Evolutionary conservation across 768 basidiomycete species (phyloP), one percentile per base, ranked within the genome.

Genomic region (Porpolomopsis calyptriformis): DNA sequence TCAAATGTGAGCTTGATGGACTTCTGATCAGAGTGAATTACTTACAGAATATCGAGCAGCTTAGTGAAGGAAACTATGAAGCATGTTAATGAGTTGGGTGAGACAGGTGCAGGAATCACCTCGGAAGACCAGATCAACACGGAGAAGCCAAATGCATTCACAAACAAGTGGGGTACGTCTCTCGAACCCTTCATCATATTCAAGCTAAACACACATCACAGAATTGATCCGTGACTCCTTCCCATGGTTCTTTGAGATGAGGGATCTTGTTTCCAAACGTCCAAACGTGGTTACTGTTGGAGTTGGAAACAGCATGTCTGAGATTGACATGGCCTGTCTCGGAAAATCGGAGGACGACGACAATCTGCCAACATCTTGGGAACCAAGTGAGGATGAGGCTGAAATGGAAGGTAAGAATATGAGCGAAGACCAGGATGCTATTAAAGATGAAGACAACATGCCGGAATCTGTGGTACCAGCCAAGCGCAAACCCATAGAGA

Each of bases 31-130:
- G 18, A n/a, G 38, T 19, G 16, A 24, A 40, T 9, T 42, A 5
- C 10, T n/a, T 25, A 12, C 24, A 9, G 34, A 31, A 10, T 11
- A 14, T 14, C 11, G 10, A 19, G 16, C 16, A 47, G 46, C 16
- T 19, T 47, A 16, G 27, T 40, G n/a, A 35, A 40, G 23, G n/a
- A 40, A n/a, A 40, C 39, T 27, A 19, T 9, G 11, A 33, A 40
- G 23, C 29, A 40, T 23, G 4, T 27, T 5, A 18, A 33, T 43
- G 43, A 25, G 12, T 34, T 50, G 41, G 55, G 55, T 11, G 18
- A 50, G 39, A 53, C 55, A 11, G 55, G 55, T 12, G 51, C 36
- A 29, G 55, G 55, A 4, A 56, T 56, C 25, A 40, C 24, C 12
- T 25, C 29, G 10, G 51, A 39, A 25, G 37, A 40, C 14, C 47